Base-by-base conservation (phyloP, 805 yeast species). In the Starmerella davenportii region DNA sequence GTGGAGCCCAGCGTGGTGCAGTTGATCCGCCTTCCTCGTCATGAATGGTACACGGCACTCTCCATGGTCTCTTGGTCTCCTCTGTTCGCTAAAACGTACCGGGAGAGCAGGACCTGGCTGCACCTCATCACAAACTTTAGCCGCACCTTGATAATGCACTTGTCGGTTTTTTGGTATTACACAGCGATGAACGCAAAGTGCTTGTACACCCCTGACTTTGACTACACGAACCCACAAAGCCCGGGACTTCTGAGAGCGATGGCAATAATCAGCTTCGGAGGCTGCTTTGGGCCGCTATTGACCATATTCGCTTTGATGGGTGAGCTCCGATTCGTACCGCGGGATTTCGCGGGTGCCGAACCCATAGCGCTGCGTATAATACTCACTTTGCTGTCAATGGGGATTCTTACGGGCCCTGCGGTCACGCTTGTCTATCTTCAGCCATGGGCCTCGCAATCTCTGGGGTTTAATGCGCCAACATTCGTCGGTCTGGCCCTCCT, bases 71-170 rank as follows among this genome's bases (percentile, higher is more conserved):
- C 65, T 1, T 82, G 95, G 95, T 50, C 60, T 2, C 67, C 65
- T 40, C 76, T 72, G 0, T 76, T 81, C 47, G 66, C 65, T 46
- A 82, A 82, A 56, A 80, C 93, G 1, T 82, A 74, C 53, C 66
- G 61, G 40, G 93, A 80, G 54, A 63, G 65, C 31, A 67, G 93
- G 56, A 68, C 76, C 13, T 80, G 93, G 93, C 59, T 70, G 41
- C 93, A 80, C 57, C 66, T 72, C 27, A 48, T 77, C 20, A 67
- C 75, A 19, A 79, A 80, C 53, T 80, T 80, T 57, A 77, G 76
- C 55, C 61, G 93, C 40, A 71, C 78, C 38, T 78, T 87, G 85
- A 73, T 77, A 38, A 69, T 79, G 36, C 93, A 80, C 51, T 61
- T 74, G 30, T 64, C 80, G 1, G 61, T 73, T 25, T 80, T 77